Percentiles rank a stretch among this genome's conserved stretches.
Evolutionary conservation across 331 rosid genomes (phyloP).

Genomic region (Phaseolus coccineus): DNA sequence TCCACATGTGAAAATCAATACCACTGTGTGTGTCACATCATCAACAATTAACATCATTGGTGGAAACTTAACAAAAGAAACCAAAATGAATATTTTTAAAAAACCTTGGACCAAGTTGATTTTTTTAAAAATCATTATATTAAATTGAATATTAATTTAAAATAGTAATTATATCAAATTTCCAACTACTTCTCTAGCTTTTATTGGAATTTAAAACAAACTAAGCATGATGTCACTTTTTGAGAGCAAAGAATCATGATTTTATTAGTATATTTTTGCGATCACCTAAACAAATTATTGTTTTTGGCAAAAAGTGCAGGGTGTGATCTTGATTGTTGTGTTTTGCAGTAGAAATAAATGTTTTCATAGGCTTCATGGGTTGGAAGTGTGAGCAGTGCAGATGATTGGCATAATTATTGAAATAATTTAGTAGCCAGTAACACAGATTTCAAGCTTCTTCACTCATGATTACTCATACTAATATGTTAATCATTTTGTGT

Average conservation of each 20-base stretch:
- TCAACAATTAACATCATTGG: too few relatives aligned
- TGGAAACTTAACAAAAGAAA: too few relatives aligned
- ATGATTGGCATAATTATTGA: neutral
- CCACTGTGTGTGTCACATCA: too few relatives aligned
- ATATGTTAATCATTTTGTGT: neutral
- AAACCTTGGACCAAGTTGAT: too few relatives aligned
- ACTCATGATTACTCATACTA: neutral
- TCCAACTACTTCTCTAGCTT: constrained; percentile 32
- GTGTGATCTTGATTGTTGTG: constrained; percentile 87
- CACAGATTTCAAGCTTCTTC: neutral
- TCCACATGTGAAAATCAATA: too few relatives aligned
- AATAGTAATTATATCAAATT: too few relatives aligned
- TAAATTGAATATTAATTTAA: too few relatives aligned
- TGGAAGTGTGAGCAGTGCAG: neutral
- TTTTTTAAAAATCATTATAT: too few relatives aligned
- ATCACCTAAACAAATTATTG: neutral
- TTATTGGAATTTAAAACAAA: constrained; percentile 68
- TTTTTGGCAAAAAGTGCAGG: constrained; percentile 52
- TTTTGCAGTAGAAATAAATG: constrained; percentile 70
- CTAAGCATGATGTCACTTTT: constrained; percentile 55
- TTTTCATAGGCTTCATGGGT: neutral
- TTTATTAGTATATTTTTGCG: constrained; percentile 64
- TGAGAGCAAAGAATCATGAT: constrained; percentile 76
- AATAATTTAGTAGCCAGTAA: neutral
- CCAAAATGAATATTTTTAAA: too few relatives aligned